Conservation (phyloP, 164 flowering plant species). For the Saururus chinensis region DNA sequence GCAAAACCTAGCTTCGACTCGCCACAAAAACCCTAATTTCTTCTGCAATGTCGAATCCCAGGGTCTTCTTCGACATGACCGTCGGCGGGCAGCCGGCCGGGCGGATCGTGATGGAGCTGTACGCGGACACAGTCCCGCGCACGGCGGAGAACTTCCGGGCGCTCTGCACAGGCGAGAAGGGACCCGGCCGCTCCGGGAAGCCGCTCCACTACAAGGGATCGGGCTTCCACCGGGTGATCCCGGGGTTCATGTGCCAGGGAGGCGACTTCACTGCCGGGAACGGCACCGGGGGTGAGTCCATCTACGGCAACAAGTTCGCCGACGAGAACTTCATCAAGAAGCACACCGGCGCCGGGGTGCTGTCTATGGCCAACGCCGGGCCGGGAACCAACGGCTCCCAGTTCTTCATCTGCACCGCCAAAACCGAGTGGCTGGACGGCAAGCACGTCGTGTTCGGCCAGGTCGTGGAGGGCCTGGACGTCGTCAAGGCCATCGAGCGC, state of each 20-base stretch:
- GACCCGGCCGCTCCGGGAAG: slow-evolving; percentile 21
- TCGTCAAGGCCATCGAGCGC: slow-evolving; percentile 33
- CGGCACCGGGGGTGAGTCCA: slow-evolving; percentile 40
- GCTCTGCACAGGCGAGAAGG: slow-evolving; percentile 86
- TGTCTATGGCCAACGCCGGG: slow-evolving; percentile 46
- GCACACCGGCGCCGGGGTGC: slow-evolving; percentile 40
- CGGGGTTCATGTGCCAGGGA: slow-evolving; percentile 37
- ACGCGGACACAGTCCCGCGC: slow-evolving; percentile 40
- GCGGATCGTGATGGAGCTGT: slow-evolving; percentile 74
- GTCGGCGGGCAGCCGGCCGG: slow-evolving; percentile 56
- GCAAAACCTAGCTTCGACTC: too few relatives aligned
- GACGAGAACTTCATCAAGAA: slow-evolving; percentile 43
- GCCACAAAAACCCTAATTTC: neutral
- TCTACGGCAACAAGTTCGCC: slow-evolving; percentile 35
- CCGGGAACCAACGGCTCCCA: slow-evolving; percentile 35
- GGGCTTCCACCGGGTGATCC: slow-evolving; percentile 29
- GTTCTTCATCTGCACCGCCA: slow-evolving; percentile 34
- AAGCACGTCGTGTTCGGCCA: slow-evolving; percentile 39
- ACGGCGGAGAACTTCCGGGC: slow-evolving; percentile 85
- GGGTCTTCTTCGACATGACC: slow-evolving; percentile 70
- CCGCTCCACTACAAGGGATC: slow-evolving; percentile 36
- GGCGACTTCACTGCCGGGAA: slow-evolving; percentile 38
- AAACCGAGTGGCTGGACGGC: slow-evolving; percentile 37
- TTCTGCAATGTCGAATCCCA: slow-evolving; percentile 48
- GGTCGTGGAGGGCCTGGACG: slow-evolving; percentile 33